Conservation (phyloP, 2,329 filamentous ascomycete genomes). For the Tympanopsis confertula region DNA sequence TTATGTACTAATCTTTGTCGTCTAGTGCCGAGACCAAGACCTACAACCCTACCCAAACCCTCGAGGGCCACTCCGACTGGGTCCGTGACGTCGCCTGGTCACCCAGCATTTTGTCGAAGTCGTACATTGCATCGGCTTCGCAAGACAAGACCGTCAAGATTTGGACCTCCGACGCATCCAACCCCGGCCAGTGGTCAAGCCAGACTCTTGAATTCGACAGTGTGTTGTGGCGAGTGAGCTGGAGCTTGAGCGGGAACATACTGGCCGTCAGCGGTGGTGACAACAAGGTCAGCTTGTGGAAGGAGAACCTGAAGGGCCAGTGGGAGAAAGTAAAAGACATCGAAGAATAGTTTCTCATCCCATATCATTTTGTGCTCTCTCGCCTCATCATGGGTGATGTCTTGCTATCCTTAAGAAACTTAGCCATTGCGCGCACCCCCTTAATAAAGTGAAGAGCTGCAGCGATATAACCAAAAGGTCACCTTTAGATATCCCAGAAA, state of each 20-base stretch:
- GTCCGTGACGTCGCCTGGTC: conserved; percentile 96
- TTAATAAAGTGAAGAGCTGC: no score
- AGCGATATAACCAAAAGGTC: no score
- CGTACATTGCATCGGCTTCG: conserved; percentile 88
- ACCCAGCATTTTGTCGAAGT: conserved; percentile 86
- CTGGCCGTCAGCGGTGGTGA: conserved; percentile 86
- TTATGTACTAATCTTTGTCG: not conserved
- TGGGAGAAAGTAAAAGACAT: conserved; percentile 98
- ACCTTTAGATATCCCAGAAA: not conserved
- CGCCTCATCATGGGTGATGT: no score
- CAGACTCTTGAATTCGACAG: conserved; percentile 81
- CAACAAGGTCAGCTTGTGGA: conserved; percentile 96
- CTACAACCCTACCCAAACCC: conserved; percentile 50
- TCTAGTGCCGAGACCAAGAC: conserved; percentile 33
- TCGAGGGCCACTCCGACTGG: conserved; percentile 86
- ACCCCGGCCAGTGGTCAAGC: conserved; percentile 66
- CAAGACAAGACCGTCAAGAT: conserved; percentile 97
- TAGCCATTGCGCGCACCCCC: no score
- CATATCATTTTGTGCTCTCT: no score
- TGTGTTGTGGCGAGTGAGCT: conserved; percentile 90
- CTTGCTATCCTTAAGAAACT: no score
- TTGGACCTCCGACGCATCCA: conserved; percentile 70
- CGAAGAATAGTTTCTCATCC: conserved; percentile 80
- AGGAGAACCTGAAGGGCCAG: conserved; percentile 90
- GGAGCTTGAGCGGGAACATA: conserved; percentile 94